Evolutionary conservation across 305 asterid species (phyloP).

Genomic region (Fraxinus sp.): DNA sequence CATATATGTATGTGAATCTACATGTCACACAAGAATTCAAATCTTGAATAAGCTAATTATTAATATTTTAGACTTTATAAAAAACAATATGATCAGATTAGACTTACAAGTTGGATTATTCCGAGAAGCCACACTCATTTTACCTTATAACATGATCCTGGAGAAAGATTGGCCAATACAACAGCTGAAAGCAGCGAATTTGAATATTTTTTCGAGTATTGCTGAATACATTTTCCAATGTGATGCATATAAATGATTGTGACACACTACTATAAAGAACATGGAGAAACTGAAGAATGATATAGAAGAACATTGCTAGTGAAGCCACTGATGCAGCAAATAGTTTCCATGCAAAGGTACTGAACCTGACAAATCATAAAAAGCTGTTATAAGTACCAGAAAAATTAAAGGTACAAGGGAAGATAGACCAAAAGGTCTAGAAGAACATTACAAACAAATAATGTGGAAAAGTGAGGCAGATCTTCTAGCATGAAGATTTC

Average conservation of each 20-base stretch:
- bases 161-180: conserved; percentile 83
- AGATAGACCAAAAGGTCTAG: conserved; percentile 4
- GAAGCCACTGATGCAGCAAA: conserved; percentile 64
- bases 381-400: conserved; percentile 27
- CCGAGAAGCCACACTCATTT: conserved; percentile 19
- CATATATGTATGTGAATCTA: not conserved
- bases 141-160: conserved; percentile 72
- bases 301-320: conserved; percentile 53
- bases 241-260: conserved; percentile 28
- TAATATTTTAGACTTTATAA: not conserved
- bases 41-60: not conserved
- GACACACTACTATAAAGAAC: conserved; percentile 46
- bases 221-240: conserved; percentile 47
- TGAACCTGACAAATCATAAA: conserved; percentile 56
- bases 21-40: conserved; percentile 2
- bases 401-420: conserved; percentile 11
- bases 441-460: conserved; percentile 52
- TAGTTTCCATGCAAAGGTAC: conserved; percentile 55
- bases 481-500: conserved; percentile 36
- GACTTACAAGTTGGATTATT: not conserved
- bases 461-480: conserved; percentile 25
- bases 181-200: conserved; percentile 69
- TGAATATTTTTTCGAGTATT: conserved; percentile 57
- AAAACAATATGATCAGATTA: conserved; percentile 12
- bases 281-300: conserved; percentile 59